Evolutionary conservation across 192 early-diverging fungal species (phyloP).

Genomic region (Rhizophlyctis rosea): DNA sequence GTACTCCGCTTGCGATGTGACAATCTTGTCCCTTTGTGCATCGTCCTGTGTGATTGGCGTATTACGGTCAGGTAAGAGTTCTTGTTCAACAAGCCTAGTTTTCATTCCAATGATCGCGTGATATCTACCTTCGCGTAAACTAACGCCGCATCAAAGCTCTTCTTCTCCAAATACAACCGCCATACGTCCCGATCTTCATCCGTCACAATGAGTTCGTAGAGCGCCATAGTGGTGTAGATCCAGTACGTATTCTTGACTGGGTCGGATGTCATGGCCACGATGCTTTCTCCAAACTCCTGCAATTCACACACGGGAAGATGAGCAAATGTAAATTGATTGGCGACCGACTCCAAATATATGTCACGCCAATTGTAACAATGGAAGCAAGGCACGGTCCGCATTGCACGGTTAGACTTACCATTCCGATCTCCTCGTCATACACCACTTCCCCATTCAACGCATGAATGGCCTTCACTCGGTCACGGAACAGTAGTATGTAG

Average conservation of each 20-base stretch:
- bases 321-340: too few species aligned
- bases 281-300: conserved; percentile 57
- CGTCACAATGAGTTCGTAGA: conserved; percentile 87
- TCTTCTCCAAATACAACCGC: conserved; percentile 79
- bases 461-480: conserved; percentile 73
- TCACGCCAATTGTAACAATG: neutral
- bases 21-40: conserved; percentile 62
- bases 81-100: neutral
- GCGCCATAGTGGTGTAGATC: conserved; percentile 78
- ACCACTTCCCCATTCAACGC: conserved; percentile 78
- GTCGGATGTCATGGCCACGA: conserved; percentile 73
- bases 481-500: conserved; percentile 77
- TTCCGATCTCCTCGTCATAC: conserved; percentile 73
- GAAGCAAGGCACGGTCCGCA: conserved; percentile 3
- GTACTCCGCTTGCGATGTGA: conserved; percentile 83
- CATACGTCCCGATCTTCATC: conserved; percentile 95
- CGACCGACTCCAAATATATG: too few species aligned
- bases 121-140: conserved; percentile 68
- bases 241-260: conserved; percentile 81
- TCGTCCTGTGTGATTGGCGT: conserved; percentile 16
- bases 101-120: too few species aligned
- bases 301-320: too few species aligned
- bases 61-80: conserved; percentile 5
- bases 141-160: conserved; percentile 80
- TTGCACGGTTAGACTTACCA: conserved; percentile 45